phyloP scores from a whole-genome alignment of 768 basidiomycete genomes.

The Chiua virens region DNA sequence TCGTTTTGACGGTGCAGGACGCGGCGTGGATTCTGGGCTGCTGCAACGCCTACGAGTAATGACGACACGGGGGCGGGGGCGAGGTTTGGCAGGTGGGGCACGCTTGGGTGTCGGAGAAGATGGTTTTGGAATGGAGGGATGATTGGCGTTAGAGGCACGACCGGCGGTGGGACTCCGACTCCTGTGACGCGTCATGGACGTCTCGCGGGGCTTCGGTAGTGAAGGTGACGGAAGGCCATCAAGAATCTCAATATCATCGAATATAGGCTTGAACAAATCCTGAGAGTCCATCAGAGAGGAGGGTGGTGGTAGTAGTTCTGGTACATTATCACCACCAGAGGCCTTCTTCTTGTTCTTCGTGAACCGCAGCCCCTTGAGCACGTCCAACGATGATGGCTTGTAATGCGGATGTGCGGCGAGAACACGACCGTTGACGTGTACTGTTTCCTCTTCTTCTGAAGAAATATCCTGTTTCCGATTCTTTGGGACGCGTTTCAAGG shows the following conservation, averaged over 20 bases:
- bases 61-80: constrained; percentile 14
- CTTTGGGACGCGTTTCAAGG: constrained; percentile 12
- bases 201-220: not conserved
- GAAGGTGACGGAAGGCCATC: not conserved
- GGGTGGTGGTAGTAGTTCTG: constrained; percentile 16
- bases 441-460: constrained; percentile 3
- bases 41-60: not conserved
- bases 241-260: constrained; percentile 13
- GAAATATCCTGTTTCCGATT: not conserved
- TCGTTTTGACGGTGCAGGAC: not conserved
- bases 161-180: not conserved
- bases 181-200: constrained; percentile 1
- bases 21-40: constrained; percentile 22
- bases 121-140: constrained; percentile 6
- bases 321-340: not conserved
- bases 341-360: constrained; percentile 32
- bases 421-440: constrained; percentile 15
- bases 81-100: constrained; percentile 3
- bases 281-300: constrained; percentile 26
- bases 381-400: constrained; percentile 12
- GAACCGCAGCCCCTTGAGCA: constrained; percentile 29
- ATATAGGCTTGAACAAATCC: constrained; percentile 20
- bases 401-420: constrained; percentile 24
- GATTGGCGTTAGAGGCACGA: not conserved
- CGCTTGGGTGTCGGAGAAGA: not conserved